Conservation (phyloP, 2,329 filamentous ascomycete genomes). For the Aspergillus piperis region DNA sequence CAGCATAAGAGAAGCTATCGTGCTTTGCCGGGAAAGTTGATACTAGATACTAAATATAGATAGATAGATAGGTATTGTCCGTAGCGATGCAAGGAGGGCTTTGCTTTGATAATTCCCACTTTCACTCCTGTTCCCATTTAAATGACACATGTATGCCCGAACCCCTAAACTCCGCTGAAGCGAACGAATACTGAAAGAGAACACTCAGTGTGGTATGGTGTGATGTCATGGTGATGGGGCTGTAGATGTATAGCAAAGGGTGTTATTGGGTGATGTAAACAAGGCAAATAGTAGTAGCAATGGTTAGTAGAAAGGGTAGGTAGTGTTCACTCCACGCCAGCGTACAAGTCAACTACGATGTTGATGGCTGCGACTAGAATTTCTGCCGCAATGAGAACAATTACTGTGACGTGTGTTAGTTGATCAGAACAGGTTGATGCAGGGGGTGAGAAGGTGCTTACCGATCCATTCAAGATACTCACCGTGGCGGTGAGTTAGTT, state of each 20-base stretch:
- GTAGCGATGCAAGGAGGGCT: not conserved
- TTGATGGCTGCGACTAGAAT: slow-evolving; percentile 91
- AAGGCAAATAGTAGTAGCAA: not conserved
- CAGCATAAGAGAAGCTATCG: not conserved
- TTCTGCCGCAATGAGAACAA: slow-evolving; percentile 92
- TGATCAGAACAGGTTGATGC: slow-evolving; percentile 17
- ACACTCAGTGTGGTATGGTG: not conserved
- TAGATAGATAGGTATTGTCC: not conserved
- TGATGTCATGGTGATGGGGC: too few relatives aligned
- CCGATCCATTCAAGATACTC: slow-evolving; percentile 89
- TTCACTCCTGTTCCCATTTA: not conserved
- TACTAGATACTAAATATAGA: too few relatives aligned
- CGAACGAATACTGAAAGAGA: not conserved
- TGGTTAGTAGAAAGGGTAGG: not conserved
- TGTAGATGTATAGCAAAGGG: not conserved
- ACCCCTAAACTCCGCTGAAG: slow-evolving; percentile 17
- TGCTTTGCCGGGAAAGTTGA: not conserved
- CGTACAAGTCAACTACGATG: slow-evolving; percentile 91
- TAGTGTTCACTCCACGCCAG: slow-evolving; percentile 56
- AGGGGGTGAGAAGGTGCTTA: slow-evolving; percentile 50
- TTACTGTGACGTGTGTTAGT: slow-evolving; percentile 59
- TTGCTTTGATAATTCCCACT: too few relatives aligned
- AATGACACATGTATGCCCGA: not conserved
- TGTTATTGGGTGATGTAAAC: not conserved
- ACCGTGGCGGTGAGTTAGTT: slow-evolving; percentile 88